Conservation (phyloP, 2,329 filamentous ascomycete species). For the Cephalotrichum gorgonifer region DNA sequence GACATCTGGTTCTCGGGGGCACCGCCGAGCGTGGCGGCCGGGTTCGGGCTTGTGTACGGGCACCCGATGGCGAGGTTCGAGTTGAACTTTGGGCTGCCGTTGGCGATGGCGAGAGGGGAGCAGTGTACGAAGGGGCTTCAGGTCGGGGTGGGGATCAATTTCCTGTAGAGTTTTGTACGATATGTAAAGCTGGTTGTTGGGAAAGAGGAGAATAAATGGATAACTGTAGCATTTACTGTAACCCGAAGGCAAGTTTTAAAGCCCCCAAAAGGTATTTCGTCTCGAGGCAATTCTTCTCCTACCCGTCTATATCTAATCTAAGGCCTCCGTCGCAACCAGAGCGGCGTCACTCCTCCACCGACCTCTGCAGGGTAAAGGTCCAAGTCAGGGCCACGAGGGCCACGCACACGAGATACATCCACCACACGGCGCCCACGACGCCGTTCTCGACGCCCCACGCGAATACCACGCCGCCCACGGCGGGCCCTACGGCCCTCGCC, state of each 20-base stretch:
- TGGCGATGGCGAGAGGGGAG: conserved; percentile 74
- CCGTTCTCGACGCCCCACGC: conserved; percentile 15
- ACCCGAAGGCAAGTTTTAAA: not conserved
- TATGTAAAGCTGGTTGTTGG: no score
- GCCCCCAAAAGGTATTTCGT: no score
- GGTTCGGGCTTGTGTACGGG: conserved; percentile 85
- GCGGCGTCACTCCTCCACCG: not conserved
- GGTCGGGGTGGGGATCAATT: conserved; percentile 93
- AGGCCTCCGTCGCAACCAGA: not conserved
- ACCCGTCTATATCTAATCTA: not conserved
- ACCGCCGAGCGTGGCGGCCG: conserved; percentile 75
- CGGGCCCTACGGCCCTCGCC: conserved; percentile 17
- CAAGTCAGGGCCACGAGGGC: conserved; percentile 12
- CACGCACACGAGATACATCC: conserved; percentile 16
- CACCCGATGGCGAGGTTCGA: conserved; percentile 91
- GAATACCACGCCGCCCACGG: conserved; percentile 16
- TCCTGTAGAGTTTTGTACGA: conserved; percentile 55
- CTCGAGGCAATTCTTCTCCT: no score
- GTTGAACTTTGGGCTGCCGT: conserved; percentile 84
- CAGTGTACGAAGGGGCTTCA: conserved; percentile 84
- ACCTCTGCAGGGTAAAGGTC: conserved; percentile 8
- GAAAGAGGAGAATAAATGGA: not conserved
- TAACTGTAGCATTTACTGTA: not conserved
- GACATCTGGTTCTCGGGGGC: conserved; percentile 55
- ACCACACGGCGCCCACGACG: conserved; percentile 18